These are phyloP conservation scores for Pseudonectria buxi DNA, from an alignment of 2,329 filamentous ascomycete species.

Conservation along the genomic window DNA sequence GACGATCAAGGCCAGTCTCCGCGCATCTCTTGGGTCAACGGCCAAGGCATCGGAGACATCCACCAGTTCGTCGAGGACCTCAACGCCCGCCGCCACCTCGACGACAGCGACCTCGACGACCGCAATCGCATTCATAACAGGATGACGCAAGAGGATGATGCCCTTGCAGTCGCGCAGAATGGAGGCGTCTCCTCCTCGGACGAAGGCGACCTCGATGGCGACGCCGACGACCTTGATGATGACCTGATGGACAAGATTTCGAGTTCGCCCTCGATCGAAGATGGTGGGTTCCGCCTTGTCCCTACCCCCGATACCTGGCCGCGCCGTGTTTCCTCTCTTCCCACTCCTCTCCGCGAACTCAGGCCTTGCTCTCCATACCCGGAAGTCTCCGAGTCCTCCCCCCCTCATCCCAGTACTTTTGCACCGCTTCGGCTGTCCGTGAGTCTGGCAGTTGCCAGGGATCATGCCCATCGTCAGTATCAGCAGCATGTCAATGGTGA, in stretches of 20 bases:
- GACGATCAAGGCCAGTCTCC: slow-evolving; percentile 64
- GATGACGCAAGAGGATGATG: slow-evolving; percentile 46
- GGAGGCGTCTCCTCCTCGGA: slow-evolving; percentile 46
- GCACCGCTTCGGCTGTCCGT: slow-evolving; percentile 10
- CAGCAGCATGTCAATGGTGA: slow-evolving; percentile 27
- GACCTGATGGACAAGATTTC: slow-evolving; percentile 99
- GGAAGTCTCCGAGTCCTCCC: slow-evolving; percentile 28
- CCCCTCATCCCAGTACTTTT: slow-evolving; percentile 14
- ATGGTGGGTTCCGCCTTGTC: slow-evolving; percentile 71
- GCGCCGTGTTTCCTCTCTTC: slow-evolving; percentile 37
- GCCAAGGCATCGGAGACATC: slow-evolving; percentile 35
- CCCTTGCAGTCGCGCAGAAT: slow-evolving; percentile 55
- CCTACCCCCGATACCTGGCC: slow-evolving; percentile 35
- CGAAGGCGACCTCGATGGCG: slow-evolving; percentile 60
- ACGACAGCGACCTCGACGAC: slow-evolving; percentile 14
- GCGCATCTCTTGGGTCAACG: slow-evolving; percentile 46
- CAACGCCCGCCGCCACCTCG: slow-evolving; percentile 28
- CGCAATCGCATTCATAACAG: slow-evolving; percentile 3
- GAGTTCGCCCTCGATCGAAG: slow-evolving; percentile 96
- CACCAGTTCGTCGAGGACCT: slow-evolving; percentile 41
- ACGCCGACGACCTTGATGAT: slow-evolving; percentile 72
- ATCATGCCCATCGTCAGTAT: slow-evolving; percentile 43
- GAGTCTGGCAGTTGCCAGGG: slow-evolving; percentile 9
- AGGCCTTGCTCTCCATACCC: slow-evolving; percentile 35
- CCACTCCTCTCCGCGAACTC: slow-evolving; percentile 20